A percentile compares a stretch with the other conserved stretches of the same genome.
Conservation (phyloP, 2,329 filamentous ascomycete species). For the Scedosporium minutisporum region DNA sequence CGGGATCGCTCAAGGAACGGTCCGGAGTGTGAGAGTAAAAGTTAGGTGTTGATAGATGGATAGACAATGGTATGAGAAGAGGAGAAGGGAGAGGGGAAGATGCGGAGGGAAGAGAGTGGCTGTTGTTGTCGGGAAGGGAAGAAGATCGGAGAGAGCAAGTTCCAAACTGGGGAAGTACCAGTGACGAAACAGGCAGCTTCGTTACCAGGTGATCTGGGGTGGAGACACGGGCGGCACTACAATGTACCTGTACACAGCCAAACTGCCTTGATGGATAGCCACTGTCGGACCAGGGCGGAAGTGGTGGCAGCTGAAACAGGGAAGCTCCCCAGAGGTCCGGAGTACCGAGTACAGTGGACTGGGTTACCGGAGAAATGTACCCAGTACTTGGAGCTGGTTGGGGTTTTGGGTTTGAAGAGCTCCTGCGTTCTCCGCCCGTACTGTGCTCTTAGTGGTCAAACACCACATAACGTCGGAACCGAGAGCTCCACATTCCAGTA, state of each 20-base stretch:
- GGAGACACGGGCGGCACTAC: background rate
- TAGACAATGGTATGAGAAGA: conserved; percentile 8
- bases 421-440: too few species aligned
- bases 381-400: background rate
- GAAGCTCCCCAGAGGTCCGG: background rate
- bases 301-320: background rate
- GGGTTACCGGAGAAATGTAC: background rate
- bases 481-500: too few species aligned
- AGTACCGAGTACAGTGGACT: background rate
- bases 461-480: too few species aligned
- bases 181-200: conserved; percentile 4
- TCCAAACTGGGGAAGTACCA: background rate
- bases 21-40: background rate
- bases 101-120: background rate
- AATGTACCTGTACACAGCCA: background rate
- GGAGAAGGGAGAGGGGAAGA: conserved; percentile 1
- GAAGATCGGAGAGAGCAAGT: background rate
- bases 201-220: background rate
- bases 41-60: background rate
- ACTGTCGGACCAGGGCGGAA: background rate
- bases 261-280: background rate
- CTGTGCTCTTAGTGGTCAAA: background rate
- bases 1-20: conserved; percentile 2
- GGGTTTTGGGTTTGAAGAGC: too few species aligned
- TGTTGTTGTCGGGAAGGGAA: background rate